phyloP scores from a whole-genome alignment of 2,329 filamentous ascomycete species.

The Graphilbum ipis-grandicollis region DNA sequence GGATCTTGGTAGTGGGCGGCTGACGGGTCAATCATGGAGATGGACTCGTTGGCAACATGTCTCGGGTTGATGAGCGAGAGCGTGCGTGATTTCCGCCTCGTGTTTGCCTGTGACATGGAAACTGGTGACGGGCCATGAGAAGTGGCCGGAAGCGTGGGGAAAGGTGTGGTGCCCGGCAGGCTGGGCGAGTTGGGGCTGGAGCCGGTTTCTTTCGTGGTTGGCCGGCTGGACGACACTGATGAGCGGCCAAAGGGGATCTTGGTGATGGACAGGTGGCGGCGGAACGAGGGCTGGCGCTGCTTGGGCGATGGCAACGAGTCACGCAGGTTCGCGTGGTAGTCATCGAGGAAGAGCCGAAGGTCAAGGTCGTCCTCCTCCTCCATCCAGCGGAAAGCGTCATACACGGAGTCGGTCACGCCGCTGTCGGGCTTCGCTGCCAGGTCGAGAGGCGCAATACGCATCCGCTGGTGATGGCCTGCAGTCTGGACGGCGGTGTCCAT shows the following conservation, averaged over 20 bases:
- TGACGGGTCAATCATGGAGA: slow-evolving; percentile 45
- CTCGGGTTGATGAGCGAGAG: slow-evolving; percentile 35
- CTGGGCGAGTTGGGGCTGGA: not conserved
- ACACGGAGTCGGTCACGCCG: slow-evolving; percentile 33
- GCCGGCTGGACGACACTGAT: slow-evolving; percentile 29
- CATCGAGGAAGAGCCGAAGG: slow-evolving; percentile 46
- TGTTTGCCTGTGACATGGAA: slow-evolving; percentile 17
- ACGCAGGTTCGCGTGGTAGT: slow-evolving; percentile 49
- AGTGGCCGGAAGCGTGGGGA: slow-evolving; percentile 9
- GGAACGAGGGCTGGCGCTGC: slow-evolving; percentile 41
- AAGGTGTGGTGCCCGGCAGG: slow-evolving; percentile 9
- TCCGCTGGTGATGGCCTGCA: not conserved
- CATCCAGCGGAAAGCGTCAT: slow-evolving; percentile 56
- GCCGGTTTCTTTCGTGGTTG: slow-evolving; percentile 24
- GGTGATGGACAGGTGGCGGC: slow-evolving; percentile 54
- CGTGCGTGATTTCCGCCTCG: slow-evolving; percentile 33
- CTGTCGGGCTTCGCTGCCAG: slow-evolving; percentile 6
- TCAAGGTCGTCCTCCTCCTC: slow-evolving; percentile 59
- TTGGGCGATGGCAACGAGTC: slow-evolving; percentile 26
- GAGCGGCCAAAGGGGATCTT: slow-evolving; percentile 44
- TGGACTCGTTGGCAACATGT: slow-evolving; percentile 24
- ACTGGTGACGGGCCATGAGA: slow-evolving; percentile 9
- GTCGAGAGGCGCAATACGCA: not conserved
- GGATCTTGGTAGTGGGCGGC: slow-evolving; percentile 82
- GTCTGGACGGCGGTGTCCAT: slow-evolving; percentile 11